phyloP scores from a whole-genome alignment of 1,139 yeast genomes.

The Pichia sp. region DNA sequence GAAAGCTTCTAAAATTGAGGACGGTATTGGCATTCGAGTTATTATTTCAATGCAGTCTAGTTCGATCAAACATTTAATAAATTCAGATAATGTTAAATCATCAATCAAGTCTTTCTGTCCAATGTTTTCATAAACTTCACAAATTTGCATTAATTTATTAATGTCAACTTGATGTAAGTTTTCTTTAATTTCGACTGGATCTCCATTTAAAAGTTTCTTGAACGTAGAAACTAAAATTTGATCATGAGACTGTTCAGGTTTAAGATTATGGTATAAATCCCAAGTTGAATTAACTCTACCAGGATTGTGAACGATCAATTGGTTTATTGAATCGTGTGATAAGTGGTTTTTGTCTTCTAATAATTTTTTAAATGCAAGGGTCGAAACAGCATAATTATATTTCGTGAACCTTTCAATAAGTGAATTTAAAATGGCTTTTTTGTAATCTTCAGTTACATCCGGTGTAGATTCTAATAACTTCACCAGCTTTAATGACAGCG shows the following conservation, averaged over 20 bases:
- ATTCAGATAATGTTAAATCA: slow-evolving; percentile 3
- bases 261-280: slow-evolving; percentile 23
- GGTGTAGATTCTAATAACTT: slow-evolving; percentile 11
- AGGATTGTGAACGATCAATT: slow-evolving; percentile 28
- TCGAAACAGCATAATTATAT: slow-evolving; percentile 23
- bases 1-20: slow-evolving; percentile 10
- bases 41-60: slow-evolving; percentile 17
- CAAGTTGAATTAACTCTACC: slow-evolving; percentile 30
- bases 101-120: slow-evolving; percentile 15
- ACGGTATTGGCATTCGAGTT: slow-evolving; percentile 12
- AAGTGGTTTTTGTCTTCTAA: slow-evolving; percentile 8
- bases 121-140: slow-evolving; percentile 15
- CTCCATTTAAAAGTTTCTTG: slow-evolving; percentile 26
- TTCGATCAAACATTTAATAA: slow-evolving; percentile 17
- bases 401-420: slow-evolving; percentile 22
- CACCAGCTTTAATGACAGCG: slow-evolving; percentile 10
- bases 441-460: slow-evolving; percentile 8
- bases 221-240: slow-evolving; percentile 17
- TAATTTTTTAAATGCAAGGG: slow-evolving; percentile 17
- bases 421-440: slow-evolving; percentile 14
- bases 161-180: slow-evolving; percentile 16
- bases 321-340: slow-evolving; percentile 13
- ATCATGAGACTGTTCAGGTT: slow-evolving; percentile 12
- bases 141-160: slow-evolving; percentile 13
- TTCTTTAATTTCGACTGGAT: slow-evolving; percentile 21